phyloP scores from a whole-genome alignment of 2,329 filamentous ascomycete species.

The Pseudogymnoascus sp. region DNA sequence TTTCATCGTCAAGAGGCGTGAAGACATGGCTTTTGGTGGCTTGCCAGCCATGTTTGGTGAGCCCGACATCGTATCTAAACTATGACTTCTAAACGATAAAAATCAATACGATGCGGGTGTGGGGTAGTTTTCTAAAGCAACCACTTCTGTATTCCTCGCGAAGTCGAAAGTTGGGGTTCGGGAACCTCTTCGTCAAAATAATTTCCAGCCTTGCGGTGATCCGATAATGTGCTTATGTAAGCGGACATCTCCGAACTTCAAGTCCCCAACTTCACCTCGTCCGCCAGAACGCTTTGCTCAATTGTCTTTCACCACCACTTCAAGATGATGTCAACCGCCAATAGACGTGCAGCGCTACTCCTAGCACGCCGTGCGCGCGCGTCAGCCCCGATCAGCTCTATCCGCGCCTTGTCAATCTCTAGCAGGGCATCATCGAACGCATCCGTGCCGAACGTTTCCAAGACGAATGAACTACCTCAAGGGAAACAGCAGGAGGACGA shows the following conservation, averaged over 20 bases:
- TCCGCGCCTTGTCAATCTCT: background rate
- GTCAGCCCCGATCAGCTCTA: background rate
- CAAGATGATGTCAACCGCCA: conserved; percentile 3
- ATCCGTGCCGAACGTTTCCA: conserved; percentile 34
- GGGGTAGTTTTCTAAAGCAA: background rate
- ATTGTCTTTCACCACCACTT: background rate
- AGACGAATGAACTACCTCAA: conserved; percentile 49
- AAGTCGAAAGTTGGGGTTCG: background rate
- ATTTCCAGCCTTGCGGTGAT: conserved; percentile 6
- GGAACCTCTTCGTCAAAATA: background rate
- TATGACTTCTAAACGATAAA: conserved; percentile 11
- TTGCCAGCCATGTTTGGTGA: conserved; percentile 33
- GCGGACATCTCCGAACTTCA: conserved; percentile 3
- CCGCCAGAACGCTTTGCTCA: background rate
- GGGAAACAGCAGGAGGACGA: conserved; percentile 42
- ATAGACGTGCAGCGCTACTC: conserved; percentile 5
- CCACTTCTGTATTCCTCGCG: background rate
- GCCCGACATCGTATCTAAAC: conserved; percentile 24
- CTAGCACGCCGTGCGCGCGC: background rate
- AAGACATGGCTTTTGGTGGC: conserved; percentile 68
- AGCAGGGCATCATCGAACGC: conserved; percentile 30
- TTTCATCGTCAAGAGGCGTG: conserved; percentile 86
- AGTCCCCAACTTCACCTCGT: background rate
- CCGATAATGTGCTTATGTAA: background rate
- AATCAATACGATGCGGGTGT: background rate